Evolutionary conservation across 441 rosid genomes (phyloP), one percentile per base, ranked within the genome.

Genomic region (Populus hybrid): DNA sequence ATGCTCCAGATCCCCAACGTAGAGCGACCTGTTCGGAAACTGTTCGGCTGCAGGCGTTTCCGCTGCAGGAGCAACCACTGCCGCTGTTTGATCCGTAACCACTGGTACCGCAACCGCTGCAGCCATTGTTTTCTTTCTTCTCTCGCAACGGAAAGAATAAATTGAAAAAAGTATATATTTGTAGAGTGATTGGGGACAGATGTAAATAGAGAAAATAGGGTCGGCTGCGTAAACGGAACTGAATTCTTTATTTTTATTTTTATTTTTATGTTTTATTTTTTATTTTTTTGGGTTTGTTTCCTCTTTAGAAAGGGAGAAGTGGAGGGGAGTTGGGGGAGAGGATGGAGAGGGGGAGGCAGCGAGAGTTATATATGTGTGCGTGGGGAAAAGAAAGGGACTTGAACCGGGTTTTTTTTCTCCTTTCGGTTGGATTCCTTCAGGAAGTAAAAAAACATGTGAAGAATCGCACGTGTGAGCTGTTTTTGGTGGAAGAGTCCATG

Each of bases 1-100:
- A 4, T 73, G 77, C 67, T 93, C 95, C 74, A 91, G 86, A 88
- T 93, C 94, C 65, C 96, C 97, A 0, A 91, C 96, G 73, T 90
- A 93, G 3, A 93, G 89, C 0, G 97, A 90, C 56, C 83, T 76
- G 74, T 83, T 90, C 70, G 83, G 56, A 76, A 81, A 69, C 59
- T n/a, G 28, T n/a, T 78, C 77, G 0, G 53, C 76, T 10, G 64
- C 79, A 1, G 72, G 75, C 3, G 71, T 78, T 14, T 79, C 75
- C 6, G 77, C 76, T 9, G 78, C 82, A 2, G 74, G 59, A 61
- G 70, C 81, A 9, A 85, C 77, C 68, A 77, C 50, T 6, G 77
- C 72, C 31, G 31, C 85, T 4, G 59, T 5, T 50, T 16, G 59
- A 50, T 5, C 7, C 80, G 83, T 82, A 75, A 81, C 82, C 74